Evolutionary conservation across 768 basidiomycete species (phyloP).

Genomic region (Tylopilus felleus): DNA sequence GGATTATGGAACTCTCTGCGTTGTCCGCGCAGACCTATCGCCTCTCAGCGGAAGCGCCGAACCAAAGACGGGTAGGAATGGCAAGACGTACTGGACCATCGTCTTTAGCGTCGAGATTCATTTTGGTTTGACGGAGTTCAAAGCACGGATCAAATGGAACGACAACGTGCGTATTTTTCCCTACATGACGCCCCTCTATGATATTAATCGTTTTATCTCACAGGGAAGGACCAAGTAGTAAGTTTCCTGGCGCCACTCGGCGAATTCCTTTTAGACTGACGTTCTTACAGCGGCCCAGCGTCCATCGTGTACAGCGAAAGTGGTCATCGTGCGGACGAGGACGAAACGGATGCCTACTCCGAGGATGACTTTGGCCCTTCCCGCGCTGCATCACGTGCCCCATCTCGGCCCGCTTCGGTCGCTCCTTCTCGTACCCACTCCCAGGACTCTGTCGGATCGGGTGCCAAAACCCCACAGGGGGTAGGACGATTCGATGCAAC

Average conservation of each 20-base stretch:
- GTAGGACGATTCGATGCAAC: slow-evolving; percentile 24
- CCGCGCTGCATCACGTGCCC: slow-evolving; percentile 31
- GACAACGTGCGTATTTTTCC: slow-evolving; percentile 54
- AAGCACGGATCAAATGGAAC: slow-evolving; percentile 77
- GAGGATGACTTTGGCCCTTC: slow-evolving; percentile 55
- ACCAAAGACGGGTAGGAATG: slow-evolving; percentile 58
- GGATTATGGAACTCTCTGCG: slow-evolving; percentile 71
- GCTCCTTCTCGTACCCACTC: slow-evolving; percentile 55
- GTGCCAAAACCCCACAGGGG: slow-evolving; percentile 32
- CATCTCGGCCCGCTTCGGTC: slow-evolving; percentile 44
- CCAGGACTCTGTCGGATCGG: slow-evolving; percentile 37
- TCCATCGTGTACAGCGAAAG: slow-evolving; percentile 81
- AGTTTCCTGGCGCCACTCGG: slow-evolving; percentile 22
- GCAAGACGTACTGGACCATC: slow-evolving; percentile 79
- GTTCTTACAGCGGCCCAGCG: slow-evolving; percentile 63
- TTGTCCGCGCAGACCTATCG: slow-evolving; percentile 75
- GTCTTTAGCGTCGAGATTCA: slow-evolving; percentile 83
- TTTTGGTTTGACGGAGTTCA: slow-evolving; percentile 80
- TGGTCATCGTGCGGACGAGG: slow-evolving; percentile 70
- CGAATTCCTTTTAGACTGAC: background rate
- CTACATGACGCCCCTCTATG: background rate
- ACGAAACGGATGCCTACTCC: slow-evolving; percentile 60
- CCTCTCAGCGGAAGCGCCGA: slow-evolving; percentile 68
- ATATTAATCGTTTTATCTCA: slow-evolving; percentile 2
- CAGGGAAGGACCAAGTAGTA: slow-evolving; percentile 74